These are phyloP conservation scores for Grammothele lineata DNA, from an alignment of 768 basidiomycete species.

Conservation along the genomic window DNA sequence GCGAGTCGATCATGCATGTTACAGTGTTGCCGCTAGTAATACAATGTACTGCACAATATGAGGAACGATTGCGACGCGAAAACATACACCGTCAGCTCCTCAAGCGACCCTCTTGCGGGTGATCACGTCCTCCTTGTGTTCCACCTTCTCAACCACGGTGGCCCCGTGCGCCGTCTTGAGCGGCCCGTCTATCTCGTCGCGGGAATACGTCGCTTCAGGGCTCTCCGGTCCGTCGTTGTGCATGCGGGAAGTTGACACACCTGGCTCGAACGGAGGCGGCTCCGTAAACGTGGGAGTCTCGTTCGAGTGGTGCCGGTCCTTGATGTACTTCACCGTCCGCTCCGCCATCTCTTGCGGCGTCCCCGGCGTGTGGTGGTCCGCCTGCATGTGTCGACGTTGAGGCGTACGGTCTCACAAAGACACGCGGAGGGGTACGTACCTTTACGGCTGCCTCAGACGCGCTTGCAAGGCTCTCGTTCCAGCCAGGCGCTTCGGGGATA, in stretches of 20 bases:
- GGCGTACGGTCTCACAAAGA: not conserved
- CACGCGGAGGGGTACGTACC: conserved; percentile 14
- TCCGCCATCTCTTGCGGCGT: conserved; percentile 16
- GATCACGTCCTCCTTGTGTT: conserved; percentile 4
- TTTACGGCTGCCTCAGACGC: conserved; percentile 33
- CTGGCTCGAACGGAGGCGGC: conserved; percentile 11
- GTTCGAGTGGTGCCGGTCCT: conserved; percentile 19
- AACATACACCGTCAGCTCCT: not conserved
- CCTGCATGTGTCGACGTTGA: conserved; percentile 12
- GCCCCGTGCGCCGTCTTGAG: conserved; percentile 8
- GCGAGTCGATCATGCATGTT: not conserved
- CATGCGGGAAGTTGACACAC: conserved; percentile 11
- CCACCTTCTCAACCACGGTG: conserved; percentile 5
- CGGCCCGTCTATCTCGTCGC: conserved; percentile 25
- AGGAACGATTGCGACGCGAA: not conserved
- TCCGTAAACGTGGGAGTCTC: conserved; percentile 6
- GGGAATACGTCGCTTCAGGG: conserved; percentile 18
- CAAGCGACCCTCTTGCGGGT: not conserved
- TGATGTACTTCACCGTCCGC: conserved; percentile 25
- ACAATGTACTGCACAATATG: not conserved
- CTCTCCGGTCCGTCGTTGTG: conserved; percentile 3
- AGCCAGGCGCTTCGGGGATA: conserved; percentile 30
- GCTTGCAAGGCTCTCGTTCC: conserved; percentile 34
- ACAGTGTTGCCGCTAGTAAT: not conserved
- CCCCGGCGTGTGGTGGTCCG: conserved; percentile 18